Evolutionary conservation across 176 grass and related monocot species (phyloP).

Genomic region (Echinochloa phyllopogon): DNA sequence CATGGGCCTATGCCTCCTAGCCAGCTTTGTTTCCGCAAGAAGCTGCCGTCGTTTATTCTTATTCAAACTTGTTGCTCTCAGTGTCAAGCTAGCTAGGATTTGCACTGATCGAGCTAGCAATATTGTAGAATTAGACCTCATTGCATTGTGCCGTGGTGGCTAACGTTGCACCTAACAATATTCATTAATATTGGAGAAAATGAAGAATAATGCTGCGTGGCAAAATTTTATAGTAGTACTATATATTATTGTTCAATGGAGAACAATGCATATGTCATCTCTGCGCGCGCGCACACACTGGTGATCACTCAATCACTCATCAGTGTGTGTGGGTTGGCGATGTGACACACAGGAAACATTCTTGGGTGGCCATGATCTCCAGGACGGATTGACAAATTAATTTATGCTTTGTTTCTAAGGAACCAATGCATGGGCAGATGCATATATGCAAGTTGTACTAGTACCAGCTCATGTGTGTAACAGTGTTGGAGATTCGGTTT

Average conservation of each 20-base stretch:
- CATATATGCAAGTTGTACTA: not conserved
- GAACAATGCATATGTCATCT: not conserved
- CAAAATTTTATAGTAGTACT: not conserved
- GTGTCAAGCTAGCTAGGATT: not conserved
- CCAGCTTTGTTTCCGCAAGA: conserved; percentile 17
- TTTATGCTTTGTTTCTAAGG: conserved; percentile 52
- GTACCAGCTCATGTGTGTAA: conserved; percentile 11
- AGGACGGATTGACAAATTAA: conserved; percentile 22
- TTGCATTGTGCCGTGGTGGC: not conserved
- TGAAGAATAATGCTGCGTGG: not conserved
- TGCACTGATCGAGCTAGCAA: not conserved
- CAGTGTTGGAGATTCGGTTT: not conserved
- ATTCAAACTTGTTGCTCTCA: conserved; percentile 2
- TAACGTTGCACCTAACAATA: conserved; percentile 31
- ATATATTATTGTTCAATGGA: conserved; percentile 15
- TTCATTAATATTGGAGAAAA: conserved; percentile 36
- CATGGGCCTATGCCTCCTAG: conserved; percentile 34
- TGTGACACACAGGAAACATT: conserved; percentile 44
- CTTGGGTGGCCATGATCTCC: conserved; percentile 48
- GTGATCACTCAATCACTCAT: not conserved
- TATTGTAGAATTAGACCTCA: not conserved
- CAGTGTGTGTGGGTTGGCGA: not conserved
- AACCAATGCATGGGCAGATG: conserved; percentile 21
- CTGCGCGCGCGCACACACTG: too few species aligned
- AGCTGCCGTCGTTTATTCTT: conserved; percentile 21